Percentiles rank a stretch among this genome's conserved stretches.
Evolutionary conservation across 2,329 filamentous ascomycete genomes (phyloP).

Genomic region (Beauveria rudraprayagi): DNA sequence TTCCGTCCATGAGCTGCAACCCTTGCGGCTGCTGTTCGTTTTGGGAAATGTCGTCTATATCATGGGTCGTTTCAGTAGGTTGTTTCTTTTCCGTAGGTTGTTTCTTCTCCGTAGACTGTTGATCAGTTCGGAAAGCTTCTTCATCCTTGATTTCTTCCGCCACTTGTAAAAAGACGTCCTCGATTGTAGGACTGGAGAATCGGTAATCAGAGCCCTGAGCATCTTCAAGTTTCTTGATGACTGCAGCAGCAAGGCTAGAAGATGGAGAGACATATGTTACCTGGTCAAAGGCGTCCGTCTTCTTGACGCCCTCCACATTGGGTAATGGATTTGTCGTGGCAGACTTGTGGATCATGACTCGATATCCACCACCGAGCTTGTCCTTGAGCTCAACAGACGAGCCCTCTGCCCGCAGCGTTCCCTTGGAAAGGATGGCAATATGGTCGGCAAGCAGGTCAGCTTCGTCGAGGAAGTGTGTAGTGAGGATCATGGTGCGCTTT

Average conservation of each 20-base stretch:
- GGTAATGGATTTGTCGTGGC: slow-evolving; percentile 38
- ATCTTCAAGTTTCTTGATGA: slow-evolving; percentile 62
- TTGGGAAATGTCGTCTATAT: slow-evolving; percentile 15
- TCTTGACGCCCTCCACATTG: slow-evolving; percentile 46
- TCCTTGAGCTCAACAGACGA: slow-evolving; percentile 83
- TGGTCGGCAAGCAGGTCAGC: slow-evolving; percentile 84
- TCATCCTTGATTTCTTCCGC: slow-evolving; percentile 68
- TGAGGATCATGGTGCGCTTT: slow-evolving; percentile 73
- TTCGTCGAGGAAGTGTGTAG: slow-evolving; percentile 90
- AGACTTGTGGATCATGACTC: slow-evolving; percentile 63
- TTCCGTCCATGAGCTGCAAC: slow-evolving; percentile 58
- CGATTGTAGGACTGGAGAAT: slow-evolving; percentile 81
- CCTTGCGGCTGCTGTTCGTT: slow-evolving; percentile 23
- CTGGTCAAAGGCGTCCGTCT: slow-evolving; percentile 58
- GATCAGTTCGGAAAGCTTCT: slow-evolving; percentile 22
- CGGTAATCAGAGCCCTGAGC: slow-evolving; percentile 67
- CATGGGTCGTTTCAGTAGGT: slow-evolving; percentile 15
- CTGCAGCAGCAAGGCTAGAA: slow-evolving; percentile 61
- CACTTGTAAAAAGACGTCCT: slow-evolving; percentile 83
- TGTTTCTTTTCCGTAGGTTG: slow-evolving; percentile 18
- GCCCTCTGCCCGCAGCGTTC: slow-evolving; percentile 70
- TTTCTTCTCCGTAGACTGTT: slow-evolving; percentile 18
- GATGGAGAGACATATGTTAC: slow-evolving; percentile 64
- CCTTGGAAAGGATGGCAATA: slow-evolving; percentile 81
- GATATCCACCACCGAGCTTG: slow-evolving; percentile 72